These are phyloP conservation scores for Porpolomopsis calyptriformis DNA, from an alignment of 768 basidiomycete species.

Conservation along the genomic window DNA sequence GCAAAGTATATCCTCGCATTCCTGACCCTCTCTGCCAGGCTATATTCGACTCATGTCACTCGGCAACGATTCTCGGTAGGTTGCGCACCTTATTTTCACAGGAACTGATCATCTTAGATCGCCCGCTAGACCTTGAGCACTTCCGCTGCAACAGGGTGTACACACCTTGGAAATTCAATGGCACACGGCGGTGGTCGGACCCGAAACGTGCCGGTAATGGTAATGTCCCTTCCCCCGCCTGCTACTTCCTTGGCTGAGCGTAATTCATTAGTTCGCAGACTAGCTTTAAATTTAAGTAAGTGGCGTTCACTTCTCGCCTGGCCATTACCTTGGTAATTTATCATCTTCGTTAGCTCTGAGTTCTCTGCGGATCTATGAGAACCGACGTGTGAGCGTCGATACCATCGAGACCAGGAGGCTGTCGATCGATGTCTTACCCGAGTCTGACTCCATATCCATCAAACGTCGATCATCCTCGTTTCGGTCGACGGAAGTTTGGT, in stretches of 20 bases:
- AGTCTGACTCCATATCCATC: not conserved
- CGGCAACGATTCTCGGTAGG: slow-evolving; percentile 18
- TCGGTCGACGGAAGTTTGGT: slow-evolving; percentile 1
- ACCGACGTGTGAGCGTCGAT: slow-evolving; percentile 13
- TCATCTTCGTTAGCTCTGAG: not conserved
- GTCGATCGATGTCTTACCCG: slow-evolving; percentile 17
- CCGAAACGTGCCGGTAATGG: slow-evolving; percentile 19
- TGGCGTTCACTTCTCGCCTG: not conserved
- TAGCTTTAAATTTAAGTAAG: slow-evolving; percentile 10
- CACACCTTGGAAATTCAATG: slow-evolving; percentile 38
- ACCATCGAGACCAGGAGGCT: slow-evolving; percentile 13
- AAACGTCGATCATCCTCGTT: not conserved
- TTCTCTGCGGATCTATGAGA: slow-evolving; percentile 18
- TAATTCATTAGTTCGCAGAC: slow-evolving; percentile 1
- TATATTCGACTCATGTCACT: slow-evolving; percentile 15
- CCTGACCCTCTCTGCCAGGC: slow-evolving; percentile 5
- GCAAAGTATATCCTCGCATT: not conserved
- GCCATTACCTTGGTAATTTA: not conserved
- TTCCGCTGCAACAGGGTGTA: slow-evolving; percentile 35
- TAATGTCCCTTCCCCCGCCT: slow-evolving; percentile 18
- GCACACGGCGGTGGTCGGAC: slow-evolving; percentile 23
- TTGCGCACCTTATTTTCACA: not conserved
- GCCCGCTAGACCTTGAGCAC: slow-evolving; percentile 29
- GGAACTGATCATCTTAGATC: not conserved
- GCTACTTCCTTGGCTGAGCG: slow-evolving; percentile 3